Percentiles rank a stretch among this genome's conserved stretches.
Conservation (phyloP, 2,329 filamentous ascomycete genomes). For the Teratosphaeria viscida region DNA sequence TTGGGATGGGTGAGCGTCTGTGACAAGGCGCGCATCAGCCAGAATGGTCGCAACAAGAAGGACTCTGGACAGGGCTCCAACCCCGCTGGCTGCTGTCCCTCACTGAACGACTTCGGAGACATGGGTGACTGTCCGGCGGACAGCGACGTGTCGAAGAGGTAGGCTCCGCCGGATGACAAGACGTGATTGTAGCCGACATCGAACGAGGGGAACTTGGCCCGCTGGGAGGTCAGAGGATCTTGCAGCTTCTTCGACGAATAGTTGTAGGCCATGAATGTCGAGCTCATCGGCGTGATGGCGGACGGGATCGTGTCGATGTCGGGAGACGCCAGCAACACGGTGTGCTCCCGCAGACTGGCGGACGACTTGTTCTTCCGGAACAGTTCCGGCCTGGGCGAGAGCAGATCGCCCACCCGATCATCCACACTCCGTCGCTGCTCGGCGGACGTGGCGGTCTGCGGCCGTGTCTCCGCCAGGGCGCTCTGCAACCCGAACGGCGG, state of each 20-base stretch:
- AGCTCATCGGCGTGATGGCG: slow-evolving; percentile 61
- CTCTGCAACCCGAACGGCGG: slow-evolving; percentile 20
- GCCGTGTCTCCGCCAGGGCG: slow-evolving; percentile 6
- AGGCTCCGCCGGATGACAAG: slow-evolving; percentile 57
- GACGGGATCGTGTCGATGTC: slow-evolving; percentile 52
- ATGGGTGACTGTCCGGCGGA: slow-evolving; percentile 13
- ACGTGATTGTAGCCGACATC: slow-evolving; percentile 23
- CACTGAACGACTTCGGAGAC: slow-evolving; percentile 30
- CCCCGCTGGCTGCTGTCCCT: slow-evolving; percentile 59
- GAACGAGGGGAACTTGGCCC: slow-evolving; percentile 41
- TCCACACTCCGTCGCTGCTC: slow-evolving; percentile 15
- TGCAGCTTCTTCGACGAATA: slow-evolving; percentile 27
- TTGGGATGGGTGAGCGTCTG: slow-evolving; percentile 85
- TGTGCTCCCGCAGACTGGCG: slow-evolving; percentile 59
- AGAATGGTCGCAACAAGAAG: slow-evolving; percentile 84
- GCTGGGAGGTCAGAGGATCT: slow-evolving; percentile 21
- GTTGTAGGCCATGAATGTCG: slow-evolving; percentile 44
- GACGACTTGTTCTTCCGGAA: slow-evolving; percentile 43
- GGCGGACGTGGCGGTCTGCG: slow-evolving; percentile 9
- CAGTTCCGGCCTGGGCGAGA: slow-evolving; percentile 14
- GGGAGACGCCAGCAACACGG: slow-evolving; percentile 54
- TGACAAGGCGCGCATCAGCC: slow-evolving; percentile 91
- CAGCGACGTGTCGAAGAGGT: slow-evolving; percentile 61
- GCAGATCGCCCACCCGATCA: slow-evolving; percentile 15
- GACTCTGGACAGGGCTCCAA: slow-evolving; percentile 89